A percentile compares a stretch with the other conserved stretches of the same genome.
These are phyloP conservation scores for Paramecium bursaria DNA, from an alignment of 73 alveolate genomes.

Conservation along the genomic window DNA sequence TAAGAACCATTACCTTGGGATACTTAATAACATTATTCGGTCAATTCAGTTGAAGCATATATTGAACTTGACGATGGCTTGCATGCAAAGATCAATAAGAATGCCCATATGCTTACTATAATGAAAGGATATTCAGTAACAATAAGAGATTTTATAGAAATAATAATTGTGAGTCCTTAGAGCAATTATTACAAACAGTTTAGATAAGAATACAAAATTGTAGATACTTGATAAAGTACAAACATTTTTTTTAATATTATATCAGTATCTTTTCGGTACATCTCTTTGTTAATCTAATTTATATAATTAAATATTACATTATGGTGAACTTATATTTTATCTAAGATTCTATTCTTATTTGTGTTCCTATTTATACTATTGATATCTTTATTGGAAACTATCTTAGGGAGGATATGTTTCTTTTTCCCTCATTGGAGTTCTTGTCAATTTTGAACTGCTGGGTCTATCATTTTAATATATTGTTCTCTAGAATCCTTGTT, in stretches of 20 bases:
- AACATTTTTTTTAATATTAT: background rate
- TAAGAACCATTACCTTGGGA: constrained; percentile 70
- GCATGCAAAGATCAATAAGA: constrained; percentile 19
- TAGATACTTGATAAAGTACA: background rate
- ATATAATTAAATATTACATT: background rate
- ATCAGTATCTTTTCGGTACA: constrained; percentile 4
- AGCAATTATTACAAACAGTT: constrained; percentile 31
- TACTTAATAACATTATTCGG: constrained; percentile 12
- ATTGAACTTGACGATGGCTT: constrained; percentile 63
- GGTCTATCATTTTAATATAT: too few species aligned
- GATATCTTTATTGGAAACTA: too few species aligned
- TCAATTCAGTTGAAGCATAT: constrained; percentile 56
- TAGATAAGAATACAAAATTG: constrained; percentile 16
- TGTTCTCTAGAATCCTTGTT: too few species aligned
- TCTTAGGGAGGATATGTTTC: too few species aligned
- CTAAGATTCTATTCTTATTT: background rate
- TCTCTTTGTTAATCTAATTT: background rate
- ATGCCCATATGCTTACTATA: constrained; percentile 17
- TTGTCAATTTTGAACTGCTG: too few species aligned
- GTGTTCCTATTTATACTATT: too few species aligned
- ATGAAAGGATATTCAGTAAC: constrained; percentile 56
- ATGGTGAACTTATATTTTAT: background rate
- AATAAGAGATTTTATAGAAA: constrained; percentile 41
- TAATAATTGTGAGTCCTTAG: background rate
- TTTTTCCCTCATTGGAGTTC: too few species aligned